phyloP scores from a whole-genome alignment of 176 grass and related monocot genomes.

The Guadua angustifolia region DNA sequence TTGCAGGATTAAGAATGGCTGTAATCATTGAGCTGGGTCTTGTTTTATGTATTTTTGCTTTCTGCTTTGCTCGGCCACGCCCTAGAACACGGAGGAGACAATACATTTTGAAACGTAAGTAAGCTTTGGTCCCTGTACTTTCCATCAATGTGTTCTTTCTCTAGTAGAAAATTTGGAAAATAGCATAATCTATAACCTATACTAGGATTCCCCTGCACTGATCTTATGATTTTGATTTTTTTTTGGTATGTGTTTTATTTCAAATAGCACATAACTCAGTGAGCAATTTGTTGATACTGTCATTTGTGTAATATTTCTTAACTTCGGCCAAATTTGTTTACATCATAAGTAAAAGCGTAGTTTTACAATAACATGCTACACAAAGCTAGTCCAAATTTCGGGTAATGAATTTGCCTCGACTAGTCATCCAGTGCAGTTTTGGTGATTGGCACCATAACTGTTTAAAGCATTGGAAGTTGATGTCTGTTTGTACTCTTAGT shows the following conservation, averaged over 20 bases:
- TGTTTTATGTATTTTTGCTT: constrained; percentile 49
- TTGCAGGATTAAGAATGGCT: constrained; percentile 65
- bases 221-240: neutral
- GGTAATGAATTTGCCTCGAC: neutral
- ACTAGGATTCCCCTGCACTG: neutral
- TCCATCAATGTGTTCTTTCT: neutral
- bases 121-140: constrained; percentile 17
- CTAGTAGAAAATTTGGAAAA: neutral
- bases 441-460: neutral
- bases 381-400: neutral
- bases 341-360: neutral
- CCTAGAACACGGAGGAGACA: constrained; percentile 57
- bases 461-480: neutral
- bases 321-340: neutral
- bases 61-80: constrained; percentile 53
- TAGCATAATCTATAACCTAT: neutral
- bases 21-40: constrained; percentile 60
- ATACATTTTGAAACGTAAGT: constrained; percentile 63
- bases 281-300: neutral
- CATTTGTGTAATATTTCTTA: neutral
- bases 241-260: neutral
- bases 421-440: neutral
- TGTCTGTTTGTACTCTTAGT: neutral
- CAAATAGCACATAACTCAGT: neutral
- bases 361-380: neutral